Percentiles rank a stretch among this genome's conserved stretches.
Evolutionary conservation across 2,329 filamentous ascomycete species (phyloP).

Genomic region (Calonectria pteridis): DNA sequence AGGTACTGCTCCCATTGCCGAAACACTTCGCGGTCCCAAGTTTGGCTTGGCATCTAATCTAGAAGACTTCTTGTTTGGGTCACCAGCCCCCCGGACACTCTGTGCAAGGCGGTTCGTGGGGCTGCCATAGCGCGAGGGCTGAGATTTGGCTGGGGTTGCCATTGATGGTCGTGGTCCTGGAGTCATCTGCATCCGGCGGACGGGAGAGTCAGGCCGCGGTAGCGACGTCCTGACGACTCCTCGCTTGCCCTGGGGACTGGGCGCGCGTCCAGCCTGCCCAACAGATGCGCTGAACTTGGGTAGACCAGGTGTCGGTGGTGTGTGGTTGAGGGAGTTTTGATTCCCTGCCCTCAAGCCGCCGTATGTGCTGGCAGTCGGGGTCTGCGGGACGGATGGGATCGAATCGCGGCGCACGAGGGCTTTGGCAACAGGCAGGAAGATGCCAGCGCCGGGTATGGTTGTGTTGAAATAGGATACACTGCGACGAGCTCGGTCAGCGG

Average conservation of each 20-base stretch:
- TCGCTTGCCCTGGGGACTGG: slow-evolving; percentile 80
- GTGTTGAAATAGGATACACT: slow-evolving; percentile 86
- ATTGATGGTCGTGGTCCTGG: slow-evolving; percentile 70
- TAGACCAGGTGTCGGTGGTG: slow-evolving; percentile 74
- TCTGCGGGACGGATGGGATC: slow-evolving; percentile 70
- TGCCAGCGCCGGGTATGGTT: slow-evolving; percentile 82
- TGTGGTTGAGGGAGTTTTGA: slow-evolving; percentile 71
- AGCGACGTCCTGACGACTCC: slow-evolving; percentile 76
- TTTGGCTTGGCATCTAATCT: slow-evolving; percentile 63
- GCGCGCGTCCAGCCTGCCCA: slow-evolving; percentile 75
- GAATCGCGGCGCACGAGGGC: slow-evolving; percentile 78
- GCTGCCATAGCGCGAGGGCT: slow-evolving; percentile 51
- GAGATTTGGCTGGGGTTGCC: slow-evolving; percentile 58
- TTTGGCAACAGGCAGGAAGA: slow-evolving; percentile 91
- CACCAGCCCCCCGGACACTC: slow-evolving; percentile 72
- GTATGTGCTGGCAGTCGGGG: slow-evolving; percentile 75
- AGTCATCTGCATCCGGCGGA: slow-evolving; percentile 75
- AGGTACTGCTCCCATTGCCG: slow-evolving; percentile 66
- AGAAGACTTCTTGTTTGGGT: slow-evolving; percentile 69
- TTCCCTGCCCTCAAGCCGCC: slow-evolving; percentile 65
- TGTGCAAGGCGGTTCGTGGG: slow-evolving; percentile 72
- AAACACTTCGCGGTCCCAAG: slow-evolving; percentile 69
- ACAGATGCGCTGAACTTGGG: slow-evolving; percentile 91
- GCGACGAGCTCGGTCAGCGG: slow-evolving; percentile 22
- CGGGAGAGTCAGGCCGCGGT: slow-evolving; percentile 89